A percentile compares a stretch with the other conserved stretches of the same genome.
These are phyloP conservation scores for Mortierella sp. DNA, from an alignment of 371 early-diverging fungal species.

Conservation along the genomic window DNA sequence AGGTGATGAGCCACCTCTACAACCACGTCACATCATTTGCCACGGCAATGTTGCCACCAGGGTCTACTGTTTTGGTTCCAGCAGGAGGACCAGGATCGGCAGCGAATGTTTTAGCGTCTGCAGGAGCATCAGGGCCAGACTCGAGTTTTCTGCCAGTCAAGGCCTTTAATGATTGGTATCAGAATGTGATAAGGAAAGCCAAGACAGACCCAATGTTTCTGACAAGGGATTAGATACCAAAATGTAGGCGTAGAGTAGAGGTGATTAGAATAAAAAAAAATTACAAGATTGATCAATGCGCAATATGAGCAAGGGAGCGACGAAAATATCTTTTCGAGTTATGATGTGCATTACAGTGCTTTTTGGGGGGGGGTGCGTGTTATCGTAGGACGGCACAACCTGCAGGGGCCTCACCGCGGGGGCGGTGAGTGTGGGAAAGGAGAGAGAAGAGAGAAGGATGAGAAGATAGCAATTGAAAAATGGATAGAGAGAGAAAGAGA, in stretches of 20 bases:
- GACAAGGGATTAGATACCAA: slow-evolving; percentile 19
- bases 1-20: slow-evolving; percentile 77
- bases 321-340: too few relatives aligned
- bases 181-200: slow-evolving; percentile 69
- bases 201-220: slow-evolving; percentile 65
- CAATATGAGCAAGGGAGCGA: too few relatives aligned
- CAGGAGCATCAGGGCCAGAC: slow-evolving; percentile 23
- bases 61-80: slow-evolving; percentile 65
- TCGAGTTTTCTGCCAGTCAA: slow-evolving; percentile 73
- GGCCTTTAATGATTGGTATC: slow-evolving; percentile 93
- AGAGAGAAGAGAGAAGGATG: too few relatives aligned
- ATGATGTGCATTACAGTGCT: too few relatives aligned
- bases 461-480: too few relatives aligned
- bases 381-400: too few relatives aligned
- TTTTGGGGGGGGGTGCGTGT: too few relatives aligned
- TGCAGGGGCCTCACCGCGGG: too few relatives aligned
- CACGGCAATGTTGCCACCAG: slow-evolving; percentile 71
- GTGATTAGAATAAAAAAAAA: too few relatives aligned
- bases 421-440: too few relatives aligned
- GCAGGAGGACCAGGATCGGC: slow-evolving; percentile 58
- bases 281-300: too few relatives aligned
- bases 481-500: too few relatives aligned
- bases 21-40: slow-evolving; percentile 87
- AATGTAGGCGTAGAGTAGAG: not conserved
- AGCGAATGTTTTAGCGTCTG: slow-evolving; percentile 15